Conservation (phyloP, 2,329 filamentous ascomycete genomes). For the Hymenoscyphus occultus region DNA sequence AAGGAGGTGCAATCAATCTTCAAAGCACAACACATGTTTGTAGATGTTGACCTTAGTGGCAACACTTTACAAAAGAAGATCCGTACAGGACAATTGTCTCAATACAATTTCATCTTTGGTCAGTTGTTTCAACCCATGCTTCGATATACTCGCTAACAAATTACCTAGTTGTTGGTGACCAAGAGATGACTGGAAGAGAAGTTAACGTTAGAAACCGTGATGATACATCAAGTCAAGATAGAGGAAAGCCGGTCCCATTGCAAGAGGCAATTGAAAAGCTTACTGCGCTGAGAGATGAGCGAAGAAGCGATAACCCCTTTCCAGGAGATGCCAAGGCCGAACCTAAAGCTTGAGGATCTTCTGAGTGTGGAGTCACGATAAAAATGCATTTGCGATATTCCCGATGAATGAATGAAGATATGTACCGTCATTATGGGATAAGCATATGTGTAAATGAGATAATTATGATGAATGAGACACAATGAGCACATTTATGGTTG, state of each 20-base stretch:
- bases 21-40: slow-evolving; percentile 65
- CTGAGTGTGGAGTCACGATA: neutral
- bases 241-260: slow-evolving; percentile 56
- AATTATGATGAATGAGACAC: too few species aligned
- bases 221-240: slow-evolving; percentile 58
- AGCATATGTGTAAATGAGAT: too few species aligned
- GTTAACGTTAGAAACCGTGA: slow-evolving; percentile 64
- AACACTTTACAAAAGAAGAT: slow-evolving; percentile 92
- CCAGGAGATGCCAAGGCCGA: slow-evolving; percentile 30
- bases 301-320: slow-evolving; percentile 40
- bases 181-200: slow-evolving; percentile 57
- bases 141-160: slow-evolving; percentile 14
- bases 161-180: slow-evolving; percentile 54
- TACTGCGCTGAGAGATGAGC: slow-evolving; percentile 48
- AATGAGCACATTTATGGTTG: too few species aligned
- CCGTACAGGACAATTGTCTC: slow-evolving; percentile 72
- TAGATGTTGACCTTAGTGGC: slow-evolving; percentile 67
- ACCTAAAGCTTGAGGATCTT: slow-evolving; percentile 4
- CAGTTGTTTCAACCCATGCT: slow-evolving; percentile 32
- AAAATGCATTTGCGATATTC: neutral
- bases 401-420: neutral
- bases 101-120: slow-evolving; percentile 84
- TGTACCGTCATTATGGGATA: neutral
- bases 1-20: slow-evolving; percentile 69
- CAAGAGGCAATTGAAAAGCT: slow-evolving; percentile 57